Conservation (phyloP, 116 monocot genomes). For the Zostera marina region DNA sequence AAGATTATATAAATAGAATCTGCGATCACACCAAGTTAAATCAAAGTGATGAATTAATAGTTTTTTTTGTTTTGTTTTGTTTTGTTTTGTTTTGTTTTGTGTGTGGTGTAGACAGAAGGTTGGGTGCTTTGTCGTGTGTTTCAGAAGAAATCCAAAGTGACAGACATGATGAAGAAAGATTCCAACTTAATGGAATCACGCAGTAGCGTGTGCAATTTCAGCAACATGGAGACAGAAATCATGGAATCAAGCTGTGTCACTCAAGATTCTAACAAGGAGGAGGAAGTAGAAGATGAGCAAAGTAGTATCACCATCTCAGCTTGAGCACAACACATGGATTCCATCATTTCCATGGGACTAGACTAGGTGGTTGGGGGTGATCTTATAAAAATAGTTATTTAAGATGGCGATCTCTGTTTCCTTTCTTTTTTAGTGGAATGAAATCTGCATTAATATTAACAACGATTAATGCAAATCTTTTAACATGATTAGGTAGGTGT, state of each 20-base stretch:
- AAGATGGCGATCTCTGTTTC: no score
- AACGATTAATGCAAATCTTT: no score
- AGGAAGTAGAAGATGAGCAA: background rate
- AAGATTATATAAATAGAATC: no score
- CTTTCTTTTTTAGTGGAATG: no score
- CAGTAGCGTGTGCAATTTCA: background rate
- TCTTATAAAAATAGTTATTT: no score
- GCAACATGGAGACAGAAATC: background rate
- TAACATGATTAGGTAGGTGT: no score
- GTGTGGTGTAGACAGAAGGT: background rate
- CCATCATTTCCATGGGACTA: no score
- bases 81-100: no score
- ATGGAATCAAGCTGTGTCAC: slow-evolving; percentile 1
- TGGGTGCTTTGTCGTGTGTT: slow-evolving; percentile 2
- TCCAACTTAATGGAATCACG: background rate
- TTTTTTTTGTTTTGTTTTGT: background rate
- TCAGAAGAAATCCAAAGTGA: background rate
- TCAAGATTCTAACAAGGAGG: background rate
- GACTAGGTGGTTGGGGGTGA: no score
- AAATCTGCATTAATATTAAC: no score
- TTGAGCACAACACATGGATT: no score
- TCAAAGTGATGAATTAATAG: background rate
- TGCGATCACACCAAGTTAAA: background rate
- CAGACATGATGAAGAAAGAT: background rate
- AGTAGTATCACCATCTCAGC: no score